Base-by-base conservation (phyloP, 148 eudicot genomes). In the Diospyros kaki region DNA sequence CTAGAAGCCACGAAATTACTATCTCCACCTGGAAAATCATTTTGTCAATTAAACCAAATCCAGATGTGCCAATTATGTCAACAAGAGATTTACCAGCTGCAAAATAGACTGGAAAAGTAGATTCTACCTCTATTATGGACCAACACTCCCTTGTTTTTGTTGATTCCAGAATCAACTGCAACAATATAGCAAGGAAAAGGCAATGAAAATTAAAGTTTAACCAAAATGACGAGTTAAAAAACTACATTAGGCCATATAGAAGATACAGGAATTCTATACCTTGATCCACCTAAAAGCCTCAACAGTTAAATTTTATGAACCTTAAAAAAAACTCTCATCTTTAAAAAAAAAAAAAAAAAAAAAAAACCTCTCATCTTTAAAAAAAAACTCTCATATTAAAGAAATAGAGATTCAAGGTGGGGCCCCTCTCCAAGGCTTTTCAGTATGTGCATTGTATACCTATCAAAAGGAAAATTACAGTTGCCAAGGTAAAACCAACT, bases 21-120 rank as follows among this genome's bases (percentile, higher is more conserved):
- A 40, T 78, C 82, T 60, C 76, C 84, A 42, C 89, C 90, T 90
- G 89, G 61, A 75, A 76, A 50, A 44, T 28, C n/a, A 67, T 68
- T 28, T 54, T 2, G 28, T 72, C 17, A 58, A 39, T 9, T 13
- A 46, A 40, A 48, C 1, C 4, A 55, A 69, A 12, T 11, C 18
- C 44, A 72, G 18, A 59, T 42, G 64, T 3, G 7, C 38, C 9
- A 15, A n/a, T 43, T 46, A 50, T 2, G 56, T 17, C 48, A 6
- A 74, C 6, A 45, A 64, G 18, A 73, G 69, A 12, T 15, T 66
- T 5, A 12, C 9, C 14, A n/a, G 2, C 9, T 53, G 64, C n/a
- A 63, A 50, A 2, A 67, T 18, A 39, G 17, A 64, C 67, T 11
- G 13, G n/a, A 15, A 67, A 6, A 78, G 42, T 39, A 46, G 28